Evolutionary conservation across 2,329 filamentous ascomycete genomes (phyloP).

Genomic region (Aspergillus proliferans): DNA sequence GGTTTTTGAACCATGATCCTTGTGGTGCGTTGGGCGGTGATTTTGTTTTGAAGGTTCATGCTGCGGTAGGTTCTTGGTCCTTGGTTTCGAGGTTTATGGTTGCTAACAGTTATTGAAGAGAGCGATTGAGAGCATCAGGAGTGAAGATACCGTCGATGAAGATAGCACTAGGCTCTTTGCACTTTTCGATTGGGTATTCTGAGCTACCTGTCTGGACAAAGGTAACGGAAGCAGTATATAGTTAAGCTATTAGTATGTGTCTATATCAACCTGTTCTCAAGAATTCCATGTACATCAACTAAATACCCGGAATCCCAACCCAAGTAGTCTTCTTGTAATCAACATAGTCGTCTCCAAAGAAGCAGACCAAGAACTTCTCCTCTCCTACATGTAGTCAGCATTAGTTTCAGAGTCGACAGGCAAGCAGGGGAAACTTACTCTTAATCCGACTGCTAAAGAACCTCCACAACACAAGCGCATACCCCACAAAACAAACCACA

Average conservation of each 20-base stretch:
- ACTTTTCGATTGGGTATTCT: background rate
- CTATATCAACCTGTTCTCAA: too few species aligned
- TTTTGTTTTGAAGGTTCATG: background rate
- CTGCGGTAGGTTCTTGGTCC: background rate
- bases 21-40: background rate
- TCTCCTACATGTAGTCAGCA: conserved; percentile 50
- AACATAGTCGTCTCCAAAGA: conserved; percentile 79
- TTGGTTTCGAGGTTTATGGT: background rate
- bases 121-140: background rate
- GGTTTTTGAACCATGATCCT: background rate
- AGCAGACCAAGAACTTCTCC: conserved; percentile 68
- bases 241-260: too few species aligned
- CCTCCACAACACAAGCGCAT: conserved; percentile 69
- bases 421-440: conserved; percentile 40
- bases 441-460: conserved; percentile 74
- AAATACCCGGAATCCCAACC: conserved; percentile 75
- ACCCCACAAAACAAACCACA: conserved; percentile 66
- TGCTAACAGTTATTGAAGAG: background rate
- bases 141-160: background rate
- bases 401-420: background rate
- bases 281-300: background rate
- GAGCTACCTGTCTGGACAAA: background rate
- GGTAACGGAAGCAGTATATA: too few species aligned
- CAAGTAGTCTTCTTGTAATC: conserved; percentile 64
- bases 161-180: background rate